Evolutionary conservation across 208 protist species (phyloP).

Genomic region (Lotmaria passim): DNA sequence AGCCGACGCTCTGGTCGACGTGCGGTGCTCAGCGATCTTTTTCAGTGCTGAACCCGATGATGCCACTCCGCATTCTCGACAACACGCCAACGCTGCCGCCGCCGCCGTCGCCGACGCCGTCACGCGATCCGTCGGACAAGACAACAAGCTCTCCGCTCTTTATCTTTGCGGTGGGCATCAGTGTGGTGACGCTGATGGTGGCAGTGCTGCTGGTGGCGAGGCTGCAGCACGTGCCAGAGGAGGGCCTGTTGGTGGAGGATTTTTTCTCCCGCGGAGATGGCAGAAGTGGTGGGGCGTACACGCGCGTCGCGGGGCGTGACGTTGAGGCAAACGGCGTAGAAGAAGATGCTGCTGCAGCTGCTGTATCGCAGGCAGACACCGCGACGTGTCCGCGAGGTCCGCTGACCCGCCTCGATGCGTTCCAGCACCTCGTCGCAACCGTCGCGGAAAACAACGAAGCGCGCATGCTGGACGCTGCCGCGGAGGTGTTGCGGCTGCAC

Average conservation of each 20-base stretch:
- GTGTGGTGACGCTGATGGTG: constrained; percentile 36
- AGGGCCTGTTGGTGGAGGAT: constrained; percentile 8
- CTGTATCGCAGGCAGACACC: too few relatives aligned
- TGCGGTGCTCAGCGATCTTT: constrained; percentile 30
- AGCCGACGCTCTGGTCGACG: constrained; percentile 14
- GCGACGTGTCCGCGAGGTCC: too few relatives aligned
- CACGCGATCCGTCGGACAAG: constrained; percentile 25
- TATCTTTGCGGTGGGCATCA: constrained; percentile 31
- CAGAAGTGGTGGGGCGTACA: neutral
- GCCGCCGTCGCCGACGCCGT: constrained; percentile 20
- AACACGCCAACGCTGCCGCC: constrained; percentile 18
- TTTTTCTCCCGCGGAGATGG: neutral
- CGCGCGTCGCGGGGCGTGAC: neutral
- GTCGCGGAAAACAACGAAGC: constrained; percentile 19
- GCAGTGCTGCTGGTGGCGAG: constrained; percentile 38
- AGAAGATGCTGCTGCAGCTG: constrained; percentile 1
- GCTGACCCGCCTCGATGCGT: neutral
- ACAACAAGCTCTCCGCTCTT: constrained; percentile 31
- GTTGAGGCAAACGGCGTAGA: neutral
- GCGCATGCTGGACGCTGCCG: constrained; percentile 27
- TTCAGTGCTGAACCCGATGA: constrained; percentile 37
- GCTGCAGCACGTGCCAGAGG: constrained; percentile 40
- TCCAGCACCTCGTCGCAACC: constrained; percentile 5
- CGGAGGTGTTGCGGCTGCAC: constrained; percentile 27
- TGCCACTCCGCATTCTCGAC: constrained; percentile 37